Percentiles rank a stretch among this genome's conserved stretches.
These are phyloP conservation scores for Dendrobium nobile DNA, from an alignment of 106 monocot genomes.

Conservation along the genomic window DNA sequence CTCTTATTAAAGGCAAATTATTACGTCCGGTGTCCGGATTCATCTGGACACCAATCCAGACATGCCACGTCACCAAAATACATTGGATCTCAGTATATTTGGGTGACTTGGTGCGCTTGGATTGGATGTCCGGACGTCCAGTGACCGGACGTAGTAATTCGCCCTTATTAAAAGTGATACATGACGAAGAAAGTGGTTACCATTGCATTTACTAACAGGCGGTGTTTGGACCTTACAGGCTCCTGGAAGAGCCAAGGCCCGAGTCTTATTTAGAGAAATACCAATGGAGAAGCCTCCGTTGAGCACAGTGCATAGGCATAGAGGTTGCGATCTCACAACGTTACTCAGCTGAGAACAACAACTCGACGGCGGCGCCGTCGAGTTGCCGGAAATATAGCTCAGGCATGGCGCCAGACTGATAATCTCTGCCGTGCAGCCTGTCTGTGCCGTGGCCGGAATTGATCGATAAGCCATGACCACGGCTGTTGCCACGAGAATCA, in stretches of 20 bases:
- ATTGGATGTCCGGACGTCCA: no score
- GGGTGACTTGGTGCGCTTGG: no score
- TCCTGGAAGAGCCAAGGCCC: constrained; percentile 9
- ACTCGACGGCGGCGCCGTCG: constrained; percentile 25
- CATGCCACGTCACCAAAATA: no score
- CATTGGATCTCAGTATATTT: no score
- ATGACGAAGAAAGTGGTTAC: constrained; percentile 8
- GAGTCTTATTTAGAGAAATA: constrained; percentile 25
- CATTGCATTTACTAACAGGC: constrained; percentile 47
- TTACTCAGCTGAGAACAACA: constrained; percentile 51
- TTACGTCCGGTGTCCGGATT: no score
- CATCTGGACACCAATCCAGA: no score
- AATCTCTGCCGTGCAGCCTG: constrained; percentile 29
- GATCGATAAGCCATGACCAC: constrained; percentile 4
- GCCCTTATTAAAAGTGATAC: no score
- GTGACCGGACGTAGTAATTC: no score
- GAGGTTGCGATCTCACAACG: constrained; percentile 31
- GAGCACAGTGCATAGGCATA: constrained; percentile 49
- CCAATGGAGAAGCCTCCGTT: constrained; percentile 18
- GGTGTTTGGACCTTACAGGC: constrained; percentile 26
- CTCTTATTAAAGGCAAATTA: not conserved
- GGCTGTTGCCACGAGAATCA: not conserved
- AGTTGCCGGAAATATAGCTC: constrained; percentile 32
- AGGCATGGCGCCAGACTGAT: constrained; percentile 47
- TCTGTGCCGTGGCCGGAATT: constrained; percentile 7